Evolutionary conservation across 2,329 filamentous ascomycete species (phyloP), one percentile per base, ranked within the genome.

Genomic region (Paracoccidioides brasiliensis): DNA sequence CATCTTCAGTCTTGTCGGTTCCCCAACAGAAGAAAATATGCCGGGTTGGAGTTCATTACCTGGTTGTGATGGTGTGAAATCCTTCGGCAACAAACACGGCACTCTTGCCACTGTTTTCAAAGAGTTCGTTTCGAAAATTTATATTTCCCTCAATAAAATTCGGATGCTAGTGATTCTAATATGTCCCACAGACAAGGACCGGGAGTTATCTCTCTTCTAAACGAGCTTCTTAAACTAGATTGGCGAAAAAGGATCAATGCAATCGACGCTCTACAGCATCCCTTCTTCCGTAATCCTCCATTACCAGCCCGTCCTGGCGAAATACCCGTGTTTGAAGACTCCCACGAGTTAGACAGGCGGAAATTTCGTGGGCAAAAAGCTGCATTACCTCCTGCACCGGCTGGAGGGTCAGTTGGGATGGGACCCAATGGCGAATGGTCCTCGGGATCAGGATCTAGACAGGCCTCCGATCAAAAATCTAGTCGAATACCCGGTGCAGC

Each of bases 271-370:
- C 75, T 98, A 28, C 81, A 94, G 60, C 93, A 98, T 65, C 83
- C 88, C 0, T 98, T 96, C 70, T 97, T 98, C 74, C 84, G 82
- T 59, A 86, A 81, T 56, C 72, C 80, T 0, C 93, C 93, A 3
- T 76, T 86, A 4, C 93, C 93, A 7, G 83, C 90, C 42, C 80
- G 81, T 55, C 89, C 93, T 0, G 84, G 86, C 60, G 90, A 97
- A 52, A 80, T 98, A n/a, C 93, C 93, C 2, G 80, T 76, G 14
- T 97, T 95, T 65, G 88, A 95, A 67, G 91, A 96, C 64, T 95
- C 90, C 46, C 93, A 98, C 70, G 93, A 98, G 70, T 77, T 97
- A n/a, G 93, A 98, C 68, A 82, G 91, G 52, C 83, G 90, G 68
- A 94, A 91, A 71, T 91, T 90, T 63, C 85, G 94, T 61, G 86